Conservation (phyloP, 1,284 basidiomycete genomes). For the Microbotryomycetes sp. region DNA sequence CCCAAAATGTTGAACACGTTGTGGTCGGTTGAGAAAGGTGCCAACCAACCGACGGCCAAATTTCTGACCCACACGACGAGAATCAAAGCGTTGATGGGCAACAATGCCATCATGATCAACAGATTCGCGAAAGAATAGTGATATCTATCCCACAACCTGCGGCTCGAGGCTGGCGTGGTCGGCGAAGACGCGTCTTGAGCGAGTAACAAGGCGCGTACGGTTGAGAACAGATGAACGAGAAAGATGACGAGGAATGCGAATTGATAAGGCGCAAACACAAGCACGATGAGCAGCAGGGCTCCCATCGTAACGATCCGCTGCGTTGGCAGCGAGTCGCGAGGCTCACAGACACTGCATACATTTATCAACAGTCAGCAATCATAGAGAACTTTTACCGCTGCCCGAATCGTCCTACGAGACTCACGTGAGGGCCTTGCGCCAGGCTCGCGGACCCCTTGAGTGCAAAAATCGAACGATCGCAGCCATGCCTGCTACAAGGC, state of each 20-base stretch:
- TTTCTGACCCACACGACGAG: slow-evolving; percentile 87
- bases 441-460: neutral
- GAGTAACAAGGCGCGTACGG: slow-evolving; percentile 35
- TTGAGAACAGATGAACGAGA: slow-evolving; percentile 57
- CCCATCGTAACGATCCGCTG: slow-evolving; percentile 52
- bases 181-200: neutral
- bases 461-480: neutral
- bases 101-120: slow-evolving; percentile 71
- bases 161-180: slow-evolving; percentile 2
- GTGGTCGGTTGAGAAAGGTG: slow-evolving; percentile 43
- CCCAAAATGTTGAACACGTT: slow-evolving; percentile 40
- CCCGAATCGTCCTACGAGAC: neutral
- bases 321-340: slow-evolving; percentile 5
- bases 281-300: slow-evolving; percentile 59
- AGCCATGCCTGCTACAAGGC: slow-evolving; percentile 10
- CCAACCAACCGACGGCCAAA: slow-evolving; percentile 41
- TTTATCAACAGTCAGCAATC: neutral
- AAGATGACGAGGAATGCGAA: slow-evolving; percentile 78
- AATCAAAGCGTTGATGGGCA: slow-evolving; percentile 72
- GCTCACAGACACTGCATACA: slow-evolving; percentile 3
- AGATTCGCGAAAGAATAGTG: slow-evolving; percentile 52
- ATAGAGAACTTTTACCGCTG: no score
- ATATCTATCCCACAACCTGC: slow-evolving; percentile 17
- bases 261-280: slow-evolving; percentile 77
- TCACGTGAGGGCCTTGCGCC: neutral